Evolutionary conservation across 2,329 filamentous ascomycete species (phyloP).

Genomic region (Rugonectria rugulosa): DNA sequence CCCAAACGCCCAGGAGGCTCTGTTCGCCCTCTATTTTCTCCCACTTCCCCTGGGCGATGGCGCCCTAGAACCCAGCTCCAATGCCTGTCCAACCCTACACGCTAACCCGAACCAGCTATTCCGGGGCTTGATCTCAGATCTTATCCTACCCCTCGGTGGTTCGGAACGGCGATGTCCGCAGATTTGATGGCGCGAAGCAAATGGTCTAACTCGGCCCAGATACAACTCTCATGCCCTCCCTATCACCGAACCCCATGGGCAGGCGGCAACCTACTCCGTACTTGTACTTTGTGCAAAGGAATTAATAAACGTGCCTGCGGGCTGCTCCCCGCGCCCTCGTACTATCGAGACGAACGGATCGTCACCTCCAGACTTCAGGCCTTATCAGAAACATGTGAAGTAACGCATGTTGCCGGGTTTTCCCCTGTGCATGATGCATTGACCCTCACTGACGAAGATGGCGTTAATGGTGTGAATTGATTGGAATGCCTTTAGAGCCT

Average conservation of each 20-base stretch:
- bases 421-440: constrained; percentile 22
- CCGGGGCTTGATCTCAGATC: constrained; percentile 47
- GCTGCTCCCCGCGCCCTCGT: background rate
- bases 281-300: too few relatives aligned
- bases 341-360: constrained; percentile 4
- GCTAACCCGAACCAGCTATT: constrained; percentile 42
- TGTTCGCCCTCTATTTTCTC: constrained; percentile 32
- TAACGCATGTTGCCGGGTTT: background rate
- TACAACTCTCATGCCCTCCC: constrained; percentile 6
- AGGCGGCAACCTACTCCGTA: background rate
- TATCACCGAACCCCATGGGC: constrained; percentile 3
- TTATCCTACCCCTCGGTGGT: constrained; percentile 41
- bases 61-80: constrained; percentile 28
- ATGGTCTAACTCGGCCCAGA: constrained; percentile 26
- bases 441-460: constrained; percentile 18
- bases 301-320: background rate
- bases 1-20: constrained; percentile 33
- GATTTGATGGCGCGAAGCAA: constrained; percentile 18
- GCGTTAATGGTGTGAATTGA: background rate
- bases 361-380: constrained; percentile 8
- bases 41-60: constrained; percentile 41
- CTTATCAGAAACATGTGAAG: constrained; percentile 13
- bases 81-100: constrained; percentile 27
- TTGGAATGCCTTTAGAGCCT: constrained; percentile 14
- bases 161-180: constrained; percentile 43